Evolutionary conservation across 768 basidiomycete species (phyloP).

Genomic region (Austroboletus festivus): DNA sequence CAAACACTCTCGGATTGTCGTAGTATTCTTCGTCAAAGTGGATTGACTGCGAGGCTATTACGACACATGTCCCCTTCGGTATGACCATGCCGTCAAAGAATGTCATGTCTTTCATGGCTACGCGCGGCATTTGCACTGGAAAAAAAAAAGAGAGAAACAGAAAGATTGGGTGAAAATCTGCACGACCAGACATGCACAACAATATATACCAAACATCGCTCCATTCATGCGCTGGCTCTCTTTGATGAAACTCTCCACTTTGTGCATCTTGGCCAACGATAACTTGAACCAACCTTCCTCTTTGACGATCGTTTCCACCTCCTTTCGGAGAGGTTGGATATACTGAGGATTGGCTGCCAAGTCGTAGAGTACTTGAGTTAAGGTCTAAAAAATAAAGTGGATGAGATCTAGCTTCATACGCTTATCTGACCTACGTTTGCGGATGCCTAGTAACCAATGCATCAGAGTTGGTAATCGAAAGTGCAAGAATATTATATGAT

Average conservation of each 20-base stretch:
- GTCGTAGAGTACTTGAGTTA: constrained; percentile 7
- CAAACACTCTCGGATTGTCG: constrained; percentile 26
- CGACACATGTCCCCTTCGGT: constrained; percentile 32
- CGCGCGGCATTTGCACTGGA: constrained; percentile 8
- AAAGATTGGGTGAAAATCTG: neutral
- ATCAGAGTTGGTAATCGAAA: too few species aligned
- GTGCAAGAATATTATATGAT: accelerated
- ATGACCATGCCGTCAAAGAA: constrained; percentile 39
- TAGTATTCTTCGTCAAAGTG: constrained; percentile 29
- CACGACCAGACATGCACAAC: too few species aligned
- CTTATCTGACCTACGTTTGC: constrained; percentile 14
- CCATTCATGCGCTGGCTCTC: constrained; percentile 30
- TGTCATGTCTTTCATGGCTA: constrained; percentile 10
- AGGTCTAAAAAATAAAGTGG: constrained; percentile 1
- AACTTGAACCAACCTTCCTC: constrained; percentile 19
- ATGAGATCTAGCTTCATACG: neutral
- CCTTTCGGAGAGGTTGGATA: constrained; percentile 12
- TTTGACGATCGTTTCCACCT: constrained; percentile 10
- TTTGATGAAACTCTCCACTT: constrained; percentile 19
- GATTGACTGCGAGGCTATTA: constrained; percentile 19
- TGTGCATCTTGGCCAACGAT: constrained; percentile 14
- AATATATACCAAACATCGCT: constrained; percentile 20
- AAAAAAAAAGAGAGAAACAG: too few species aligned
- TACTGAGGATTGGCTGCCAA: constrained; percentile 16
- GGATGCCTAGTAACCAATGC: constrained; percentile 5